Percentiles rank a stretch among this genome's conserved stretches.
Evolutionary conservation across 2,329 filamentous ascomycete genomes (phyloP).

Genomic region (Colletotrichum paranaense): DNA sequence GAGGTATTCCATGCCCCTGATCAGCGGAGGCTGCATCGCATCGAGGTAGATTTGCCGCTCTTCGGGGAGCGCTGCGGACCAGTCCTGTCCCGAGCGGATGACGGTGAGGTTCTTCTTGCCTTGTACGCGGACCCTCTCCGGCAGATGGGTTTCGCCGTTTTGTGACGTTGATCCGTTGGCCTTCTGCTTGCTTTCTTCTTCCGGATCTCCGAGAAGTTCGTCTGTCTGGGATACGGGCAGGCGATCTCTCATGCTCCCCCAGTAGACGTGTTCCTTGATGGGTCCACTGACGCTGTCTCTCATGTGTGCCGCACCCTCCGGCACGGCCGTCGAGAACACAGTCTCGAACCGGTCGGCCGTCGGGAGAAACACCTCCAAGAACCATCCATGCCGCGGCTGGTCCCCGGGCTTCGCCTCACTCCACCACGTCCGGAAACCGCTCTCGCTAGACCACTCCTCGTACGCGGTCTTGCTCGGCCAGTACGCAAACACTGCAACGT

Average conservation of each 20-base stretch:
- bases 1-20: conserved; percentile 55
- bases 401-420: conserved; percentile 38
- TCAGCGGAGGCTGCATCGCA: conserved; percentile 56
- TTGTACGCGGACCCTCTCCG: conserved; percentile 38
- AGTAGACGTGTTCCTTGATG: conserved; percentile 56
- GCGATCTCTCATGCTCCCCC: conserved; percentile 58
- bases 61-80: conserved; percentile 50
- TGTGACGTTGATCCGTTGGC: not conserved
- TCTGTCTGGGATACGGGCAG: conserved; percentile 52
- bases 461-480: conserved; percentile 46
- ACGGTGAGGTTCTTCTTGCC: conserved; percentile 53
- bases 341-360: conserved; percentile 55
- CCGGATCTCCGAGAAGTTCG: conserved; percentile 39
- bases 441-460: conserved; percentile 44
- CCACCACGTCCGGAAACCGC: conserved; percentile 53
- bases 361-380: conserved; percentile 54
- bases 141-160: conserved; percentile 36
- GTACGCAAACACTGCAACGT: conserved; percentile 48
- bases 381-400: conserved; percentile 48
- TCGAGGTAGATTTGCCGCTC: conserved; percentile 55
- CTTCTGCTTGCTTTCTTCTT: not conserved
- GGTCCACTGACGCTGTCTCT: conserved; percentile 47
- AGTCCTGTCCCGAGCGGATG: conserved; percentile 59
- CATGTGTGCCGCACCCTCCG: conserved; percentile 55
- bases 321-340: conserved; percentile 49